Conservation (phyloP, 257 asterid genomes). For the Lithospermum erythrorhizon region DNA sequence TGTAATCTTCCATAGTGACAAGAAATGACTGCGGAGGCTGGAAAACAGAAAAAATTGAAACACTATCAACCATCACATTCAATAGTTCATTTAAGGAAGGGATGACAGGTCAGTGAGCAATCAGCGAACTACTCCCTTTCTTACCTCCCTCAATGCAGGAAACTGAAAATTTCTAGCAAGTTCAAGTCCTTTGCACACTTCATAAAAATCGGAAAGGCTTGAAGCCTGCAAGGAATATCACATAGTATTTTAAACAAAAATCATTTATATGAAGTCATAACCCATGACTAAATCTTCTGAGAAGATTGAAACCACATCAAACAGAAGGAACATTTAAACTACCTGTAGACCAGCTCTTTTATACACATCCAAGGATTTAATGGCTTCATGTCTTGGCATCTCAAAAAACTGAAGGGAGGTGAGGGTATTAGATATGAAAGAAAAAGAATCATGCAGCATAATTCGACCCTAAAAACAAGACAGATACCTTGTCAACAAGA, state of each 20-base stretch:
- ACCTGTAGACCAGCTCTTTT: slow-evolving; percentile 99
- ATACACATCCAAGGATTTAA: slow-evolving; percentile 83
- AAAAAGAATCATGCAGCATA: background rate
- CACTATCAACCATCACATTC: background rate
- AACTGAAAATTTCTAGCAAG: slow-evolving; percentile 97
- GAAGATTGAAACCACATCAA: background rate
- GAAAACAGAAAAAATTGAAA: slow-evolving; percentile 8
- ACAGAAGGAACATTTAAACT: background rate
- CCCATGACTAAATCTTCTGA: no score
- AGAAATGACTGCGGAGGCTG: slow-evolving; percentile 53
- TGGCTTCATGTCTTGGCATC: slow-evolving; percentile 99
- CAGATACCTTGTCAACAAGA: slow-evolving; percentile 86
- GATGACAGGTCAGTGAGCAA: background rate
- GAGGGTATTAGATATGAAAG: background rate
- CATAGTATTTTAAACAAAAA: background rate
- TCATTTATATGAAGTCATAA: no score
- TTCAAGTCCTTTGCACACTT: slow-evolving; percentile 89
- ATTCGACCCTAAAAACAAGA: background rate
- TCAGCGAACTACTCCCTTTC: background rate
- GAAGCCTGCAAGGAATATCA: slow-evolving; percentile 29
- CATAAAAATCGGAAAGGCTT: slow-evolving; percentile 87
- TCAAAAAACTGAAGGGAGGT: slow-evolving; percentile 74
- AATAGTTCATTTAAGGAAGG: background rate
- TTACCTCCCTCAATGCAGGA: slow-evolving; percentile 89
- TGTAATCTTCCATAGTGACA: slow-evolving; percentile 49